Conservation (phyloP, 345 rosid species). For the Eucalyptus regnans region DNA sequence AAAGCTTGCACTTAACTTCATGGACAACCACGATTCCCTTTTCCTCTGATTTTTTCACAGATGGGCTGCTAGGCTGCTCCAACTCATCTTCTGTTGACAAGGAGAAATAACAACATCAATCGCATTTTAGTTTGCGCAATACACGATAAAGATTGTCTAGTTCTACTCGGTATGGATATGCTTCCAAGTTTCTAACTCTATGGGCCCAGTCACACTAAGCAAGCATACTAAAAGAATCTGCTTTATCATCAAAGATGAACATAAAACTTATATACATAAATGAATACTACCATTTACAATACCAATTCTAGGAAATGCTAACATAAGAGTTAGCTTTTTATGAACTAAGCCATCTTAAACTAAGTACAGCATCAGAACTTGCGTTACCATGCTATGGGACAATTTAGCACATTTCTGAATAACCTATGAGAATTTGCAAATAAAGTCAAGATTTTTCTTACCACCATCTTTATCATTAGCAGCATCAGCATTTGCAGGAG, state of each 20-base stretch:
- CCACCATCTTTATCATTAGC: conserved; percentile 42
- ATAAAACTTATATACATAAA: background rate
- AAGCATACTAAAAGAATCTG: background rate
- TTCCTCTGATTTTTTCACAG: conserved; percentile 84
- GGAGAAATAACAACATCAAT: background rate
- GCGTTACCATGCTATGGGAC: background rate
- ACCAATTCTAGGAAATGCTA: background rate
- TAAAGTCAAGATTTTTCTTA: background rate
- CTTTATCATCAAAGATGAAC: background rate
- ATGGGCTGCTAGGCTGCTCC: conserved; percentile 88
- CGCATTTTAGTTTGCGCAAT: background rate
- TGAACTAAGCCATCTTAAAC: background rate
- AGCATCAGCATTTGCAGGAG: conserved; percentile 12
- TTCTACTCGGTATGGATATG: background rate
- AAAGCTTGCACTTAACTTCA: conserved; percentile 96
- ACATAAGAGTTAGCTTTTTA: background rate
- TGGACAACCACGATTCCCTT: conserved; percentile 70
- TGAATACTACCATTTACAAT: background rate
- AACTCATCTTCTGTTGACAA: conserved; percentile 45
- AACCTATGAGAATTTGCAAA: background rate
- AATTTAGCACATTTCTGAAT: background rate
- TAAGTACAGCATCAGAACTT: background rate
- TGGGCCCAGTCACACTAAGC: background rate
- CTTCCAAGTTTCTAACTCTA: background rate
- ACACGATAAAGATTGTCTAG: background rate